These are phyloP conservation scores for Yarrowia sp. DNA, from an alignment of 805 yeast genomes.

Conservation along the genomic window DNA sequence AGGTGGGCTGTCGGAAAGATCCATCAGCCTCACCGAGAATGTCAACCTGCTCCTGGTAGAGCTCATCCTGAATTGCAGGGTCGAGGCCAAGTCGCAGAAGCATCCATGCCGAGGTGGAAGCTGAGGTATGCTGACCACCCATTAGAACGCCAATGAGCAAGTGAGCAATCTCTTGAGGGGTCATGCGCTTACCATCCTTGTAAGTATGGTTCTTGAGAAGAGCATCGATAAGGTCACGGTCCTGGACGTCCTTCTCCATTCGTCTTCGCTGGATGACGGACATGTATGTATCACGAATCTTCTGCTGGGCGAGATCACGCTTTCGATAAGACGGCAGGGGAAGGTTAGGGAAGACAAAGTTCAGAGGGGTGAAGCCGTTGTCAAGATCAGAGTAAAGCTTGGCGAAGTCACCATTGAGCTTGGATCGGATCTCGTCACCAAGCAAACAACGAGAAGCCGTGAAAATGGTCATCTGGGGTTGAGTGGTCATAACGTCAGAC, in stretches of 20 bases:
- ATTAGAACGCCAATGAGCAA: slow-evolving; percentile 89
- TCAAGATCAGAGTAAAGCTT: slow-evolving; percentile 84
- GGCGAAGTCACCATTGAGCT: slow-evolving; percentile 80
- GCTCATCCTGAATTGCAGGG: slow-evolving; percentile 79
- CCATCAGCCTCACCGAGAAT: slow-evolving; percentile 45
- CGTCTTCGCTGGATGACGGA: slow-evolving; percentile 73
- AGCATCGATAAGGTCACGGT: slow-evolving; percentile 85
- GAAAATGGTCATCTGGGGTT: slow-evolving; percentile 93
- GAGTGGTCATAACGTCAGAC: slow-evolving; percentile 63
- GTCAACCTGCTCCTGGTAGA: slow-evolving; percentile 67
- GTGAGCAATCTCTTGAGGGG: slow-evolving; percentile 92
- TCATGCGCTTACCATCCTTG: slow-evolving; percentile 91
- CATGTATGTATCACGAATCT: slow-evolving; percentile 77
- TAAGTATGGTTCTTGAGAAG: slow-evolving; percentile 78
- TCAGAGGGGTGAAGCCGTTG: slow-evolving; percentile 93
- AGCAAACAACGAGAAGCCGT: slow-evolving; percentile 90
- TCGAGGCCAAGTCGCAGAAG: slow-evolving; percentile 84
- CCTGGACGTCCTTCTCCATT: slow-evolving; percentile 66
- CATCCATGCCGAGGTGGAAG: slow-evolving; percentile 94
- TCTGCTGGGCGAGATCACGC: slow-evolving; percentile 85
- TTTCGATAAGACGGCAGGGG: slow-evolving; percentile 81
- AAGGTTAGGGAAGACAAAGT: slow-evolving; percentile 90
- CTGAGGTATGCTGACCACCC: slow-evolving; percentile 99
- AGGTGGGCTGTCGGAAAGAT: slow-evolving; percentile 57
- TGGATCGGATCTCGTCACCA: slow-evolving; percentile 87